Conservation (phyloP, 2,329 filamentous ascomycete genomes). For the Davidsoniella virescens region DNA sequence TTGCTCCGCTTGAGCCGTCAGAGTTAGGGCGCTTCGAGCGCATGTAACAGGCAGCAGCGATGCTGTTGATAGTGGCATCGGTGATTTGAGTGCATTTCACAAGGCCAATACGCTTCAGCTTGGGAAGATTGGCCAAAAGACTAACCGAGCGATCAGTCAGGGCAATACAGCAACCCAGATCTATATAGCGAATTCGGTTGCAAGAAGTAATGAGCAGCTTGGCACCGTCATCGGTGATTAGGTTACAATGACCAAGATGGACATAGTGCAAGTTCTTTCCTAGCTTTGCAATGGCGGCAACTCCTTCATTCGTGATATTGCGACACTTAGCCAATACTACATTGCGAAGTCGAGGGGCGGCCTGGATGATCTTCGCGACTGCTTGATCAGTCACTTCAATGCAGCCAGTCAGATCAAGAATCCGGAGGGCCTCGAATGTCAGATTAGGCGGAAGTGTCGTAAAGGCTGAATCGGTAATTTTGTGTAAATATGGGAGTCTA, state of each 20-base stretch:
- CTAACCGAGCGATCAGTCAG: constrained; percentile 78
- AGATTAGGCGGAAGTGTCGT: constrained; percentile 52
- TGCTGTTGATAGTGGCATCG: constrained; percentile 54
- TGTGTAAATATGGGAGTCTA: constrained; percentile 67
- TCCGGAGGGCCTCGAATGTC: constrained; percentile 74
- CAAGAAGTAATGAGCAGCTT: constrained; percentile 69
- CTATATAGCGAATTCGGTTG: constrained; percentile 92
- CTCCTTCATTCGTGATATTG: constrained; percentile 77
- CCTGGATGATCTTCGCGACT: constrained; percentile 72
- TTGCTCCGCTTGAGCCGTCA: constrained; percentile 22
- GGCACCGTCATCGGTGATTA: constrained; percentile 81
- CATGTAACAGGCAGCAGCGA: constrained; percentile 14
- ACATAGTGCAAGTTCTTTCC: constrained; percentile 96
- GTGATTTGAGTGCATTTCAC: constrained; percentile 90
- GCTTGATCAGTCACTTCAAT: constrained; percentile 68
- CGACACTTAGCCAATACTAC: constrained; percentile 88
- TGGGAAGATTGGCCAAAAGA: constrained; percentile 71
- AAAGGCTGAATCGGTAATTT: constrained; percentile 81
- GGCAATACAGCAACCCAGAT: constrained; percentile 83
- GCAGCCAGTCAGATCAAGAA: constrained; percentile 86
- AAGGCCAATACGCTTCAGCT: constrained; percentile 82
- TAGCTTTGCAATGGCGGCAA: constrained; percentile 71
- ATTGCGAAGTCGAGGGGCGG: constrained; percentile 77
- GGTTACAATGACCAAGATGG: constrained; percentile 81
- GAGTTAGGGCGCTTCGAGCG: constrained; percentile 15